These are phyloP conservation scores for Flammula alnicola DNA, from an alignment of 1,284 basidiomycete genomes.

Conservation along the genomic window DNA sequence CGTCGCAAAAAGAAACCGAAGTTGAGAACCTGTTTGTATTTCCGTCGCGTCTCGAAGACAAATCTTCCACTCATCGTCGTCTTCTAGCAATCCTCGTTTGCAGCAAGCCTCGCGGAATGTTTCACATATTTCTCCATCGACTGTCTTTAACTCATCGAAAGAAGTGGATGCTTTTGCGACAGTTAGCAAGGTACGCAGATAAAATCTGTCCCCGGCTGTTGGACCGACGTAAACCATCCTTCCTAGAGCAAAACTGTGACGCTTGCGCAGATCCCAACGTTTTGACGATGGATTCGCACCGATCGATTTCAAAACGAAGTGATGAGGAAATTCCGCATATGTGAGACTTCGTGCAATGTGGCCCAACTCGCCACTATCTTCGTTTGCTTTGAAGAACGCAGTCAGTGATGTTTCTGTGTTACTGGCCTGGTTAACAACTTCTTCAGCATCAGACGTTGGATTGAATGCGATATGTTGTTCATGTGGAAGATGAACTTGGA, in stretches of 20 bases:
- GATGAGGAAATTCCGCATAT: slow-evolving; percentile 25
- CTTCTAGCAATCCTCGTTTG: slow-evolving; percentile 43
- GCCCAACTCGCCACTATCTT: slow-evolving; percentile 20
- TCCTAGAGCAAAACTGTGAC: slow-evolving; percentile 35
- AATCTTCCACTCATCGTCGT: slow-evolving; percentile 46
- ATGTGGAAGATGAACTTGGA: slow-evolving; percentile 41
- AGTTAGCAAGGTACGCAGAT: slow-evolving; percentile 40
- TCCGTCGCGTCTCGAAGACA: slow-evolving; percentile 44
- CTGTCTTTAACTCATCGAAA: slow-evolving; percentile 35
- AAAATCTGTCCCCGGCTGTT: slow-evolving; percentile 39
- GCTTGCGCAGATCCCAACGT: not conserved
- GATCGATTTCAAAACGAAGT: too few species aligned
- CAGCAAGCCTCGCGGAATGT: slow-evolving; percentile 42
- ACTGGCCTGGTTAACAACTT: slow-evolving; percentile 28
- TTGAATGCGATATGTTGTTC: slow-evolving; percentile 39
- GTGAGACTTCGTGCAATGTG: slow-evolving; percentile 45
- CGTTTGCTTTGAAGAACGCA: slow-evolving; percentile 45
- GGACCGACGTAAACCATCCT: slow-evolving; percentile 40
- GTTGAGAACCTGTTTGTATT: slow-evolving; percentile 42
- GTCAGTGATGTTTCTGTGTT: slow-evolving; percentile 34
- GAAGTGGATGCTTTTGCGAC: slow-evolving; percentile 38
- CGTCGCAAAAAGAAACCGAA: slow-evolving; percentile 44
- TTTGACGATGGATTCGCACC: not conserved
- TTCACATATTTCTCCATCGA: slow-evolving; percentile 26
- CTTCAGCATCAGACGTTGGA: slow-evolving; percentile 30